phyloP scores from a whole-genome alignment of 805 yeast genomes.

The Lachancea thermotolerans region DNA sequence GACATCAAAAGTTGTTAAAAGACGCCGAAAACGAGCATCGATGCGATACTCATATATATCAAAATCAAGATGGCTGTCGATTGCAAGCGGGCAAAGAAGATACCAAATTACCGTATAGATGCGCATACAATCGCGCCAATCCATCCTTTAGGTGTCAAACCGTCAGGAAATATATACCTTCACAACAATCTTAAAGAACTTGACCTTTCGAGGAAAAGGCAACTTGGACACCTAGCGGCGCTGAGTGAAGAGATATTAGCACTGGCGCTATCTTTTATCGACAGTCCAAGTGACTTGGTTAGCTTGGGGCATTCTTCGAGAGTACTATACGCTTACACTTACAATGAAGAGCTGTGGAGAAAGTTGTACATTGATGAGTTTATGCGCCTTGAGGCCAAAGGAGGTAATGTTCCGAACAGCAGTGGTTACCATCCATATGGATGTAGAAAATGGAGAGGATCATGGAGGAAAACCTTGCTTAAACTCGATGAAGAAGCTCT shows the following conservation, averaged over 20 bases:
- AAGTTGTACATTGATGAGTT: conserved; percentile 39
- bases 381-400: conserved; percentile 13
- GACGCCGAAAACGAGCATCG: no score
- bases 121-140: conserved; percentile 6
- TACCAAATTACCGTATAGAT: conserved; percentile 8
- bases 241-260: conserved; percentile 62
- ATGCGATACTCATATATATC: neutral
- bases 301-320: conserved; percentile 55
- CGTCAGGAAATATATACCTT: conserved; percentile 60
- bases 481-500: conserved; percentile 38
- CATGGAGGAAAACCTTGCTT: conserved; percentile 67
- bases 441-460: conserved; percentile 56
- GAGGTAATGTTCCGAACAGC: conserved; percentile 10
- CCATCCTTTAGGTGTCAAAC: conserved; percentile 71
- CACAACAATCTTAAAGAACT: conserved; percentile 15
- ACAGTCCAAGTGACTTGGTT: conserved; percentile 41
- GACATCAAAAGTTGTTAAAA: no score
- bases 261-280: conserved; percentile 44
- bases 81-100: conserved; percentile 1
- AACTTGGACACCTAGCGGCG: conserved; percentile 47
- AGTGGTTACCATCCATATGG: conserved; percentile 23
- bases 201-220: conserved; percentile 20
- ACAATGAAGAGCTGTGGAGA: conserved; percentile 81
- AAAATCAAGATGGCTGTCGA: neutral
- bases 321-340: conserved; percentile 61